Conservation (phyloP, 371 early-diverging fungal genomes). For the Sporodiniella umbellata region DNA sequence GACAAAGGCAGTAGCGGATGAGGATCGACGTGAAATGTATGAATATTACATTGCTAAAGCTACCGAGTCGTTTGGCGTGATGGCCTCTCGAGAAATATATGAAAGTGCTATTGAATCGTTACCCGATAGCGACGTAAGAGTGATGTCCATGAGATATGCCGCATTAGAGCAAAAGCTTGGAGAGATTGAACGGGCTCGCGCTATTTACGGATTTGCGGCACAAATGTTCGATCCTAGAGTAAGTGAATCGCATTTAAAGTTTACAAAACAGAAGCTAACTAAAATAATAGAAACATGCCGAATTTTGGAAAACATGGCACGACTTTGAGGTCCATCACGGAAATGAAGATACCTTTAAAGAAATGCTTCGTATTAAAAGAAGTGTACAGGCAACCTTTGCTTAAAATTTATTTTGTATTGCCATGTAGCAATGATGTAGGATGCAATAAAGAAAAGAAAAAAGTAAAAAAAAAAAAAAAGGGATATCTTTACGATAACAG, state of each 20-base stretch:
- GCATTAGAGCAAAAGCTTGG: conserved; percentile 88
- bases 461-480: background rate
- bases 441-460: too few relatives aligned
- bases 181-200: conserved; percentile 95
- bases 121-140: conserved; percentile 78
- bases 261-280: too few relatives aligned
- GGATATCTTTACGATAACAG: conserved; percentile 4
- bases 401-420: background rate
- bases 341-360: conserved; percentile 97
- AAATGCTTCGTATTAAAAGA: conserved; percentile 96
- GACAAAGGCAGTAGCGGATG: conserved; percentile 69
- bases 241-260: too few relatives aligned
- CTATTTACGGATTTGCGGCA: conserved; percentile 83
- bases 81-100: conserved; percentile 88
- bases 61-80: conserved; percentile 81
- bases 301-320: conserved; percentile 93
- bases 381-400: conserved; percentile 47
- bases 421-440: background rate
- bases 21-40: conserved; percentile 82
- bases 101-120: conserved; percentile 86
- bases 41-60: conserved; percentile 90
- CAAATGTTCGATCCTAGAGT: conserved; percentile 89
- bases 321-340: conserved; percentile 96
- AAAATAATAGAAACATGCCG: conserved; percentile 47
- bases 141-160: conserved; percentile 82